Evolutionary conservation across 371 early-diverging fungal species (phyloP).

Genomic region (Mucor mucedo): DNA sequence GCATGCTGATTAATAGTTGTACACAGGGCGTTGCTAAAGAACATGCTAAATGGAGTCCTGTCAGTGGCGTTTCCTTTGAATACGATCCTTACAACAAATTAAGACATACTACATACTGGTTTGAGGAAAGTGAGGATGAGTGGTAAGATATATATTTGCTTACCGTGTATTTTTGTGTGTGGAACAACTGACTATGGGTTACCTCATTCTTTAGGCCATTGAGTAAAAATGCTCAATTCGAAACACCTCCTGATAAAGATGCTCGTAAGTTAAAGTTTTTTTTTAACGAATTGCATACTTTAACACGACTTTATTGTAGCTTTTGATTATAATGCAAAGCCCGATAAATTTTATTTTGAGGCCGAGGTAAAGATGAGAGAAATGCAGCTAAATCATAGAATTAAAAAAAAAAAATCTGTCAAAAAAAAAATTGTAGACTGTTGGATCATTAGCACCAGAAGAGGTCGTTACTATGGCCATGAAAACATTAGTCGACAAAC

Average conservation of each 20-base stretch:
- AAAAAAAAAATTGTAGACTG: slow-evolving; percentile 51
- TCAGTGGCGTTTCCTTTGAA: slow-evolving; percentile 92
- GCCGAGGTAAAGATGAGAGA: slow-evolving; percentile 68
- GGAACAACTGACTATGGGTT: neutral
- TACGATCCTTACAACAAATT: slow-evolving; percentile 98
- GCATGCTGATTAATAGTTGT: slow-evolving; percentile 22
- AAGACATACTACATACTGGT: slow-evolving; percentile 95
- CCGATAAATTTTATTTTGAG: slow-evolving; percentile 87
- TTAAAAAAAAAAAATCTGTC: neutral
- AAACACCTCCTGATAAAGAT: slow-evolving; percentile 65
- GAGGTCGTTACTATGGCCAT: slow-evolving; percentile 85
- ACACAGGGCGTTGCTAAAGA: slow-evolving; percentile 92
- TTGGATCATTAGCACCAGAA: slow-evolving; percentile 89
- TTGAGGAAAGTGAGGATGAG: slow-evolving; percentile 87
- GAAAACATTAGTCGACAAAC: slow-evolving; percentile 81
- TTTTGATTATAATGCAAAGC: slow-evolving; percentile 89
- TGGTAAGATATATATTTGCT: slow-evolving; percentile 59
- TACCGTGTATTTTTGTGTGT: neutral
- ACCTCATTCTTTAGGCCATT: slow-evolving; percentile 56
- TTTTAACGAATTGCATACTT: neutral
- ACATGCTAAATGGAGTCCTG: slow-evolving; percentile 99
- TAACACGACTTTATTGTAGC: slow-evolving; percentile 40
- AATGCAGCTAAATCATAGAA: neutral
- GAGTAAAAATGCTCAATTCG: slow-evolving; percentile 75
- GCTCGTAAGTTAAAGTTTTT: slow-evolving; percentile 51